Percentiles rank a stretch among this genome's conserved stretches.
Evolutionary conservation across 2,329 filamentous ascomycete species (phyloP).

Genomic region (Thyridium curvatum): DNA sequence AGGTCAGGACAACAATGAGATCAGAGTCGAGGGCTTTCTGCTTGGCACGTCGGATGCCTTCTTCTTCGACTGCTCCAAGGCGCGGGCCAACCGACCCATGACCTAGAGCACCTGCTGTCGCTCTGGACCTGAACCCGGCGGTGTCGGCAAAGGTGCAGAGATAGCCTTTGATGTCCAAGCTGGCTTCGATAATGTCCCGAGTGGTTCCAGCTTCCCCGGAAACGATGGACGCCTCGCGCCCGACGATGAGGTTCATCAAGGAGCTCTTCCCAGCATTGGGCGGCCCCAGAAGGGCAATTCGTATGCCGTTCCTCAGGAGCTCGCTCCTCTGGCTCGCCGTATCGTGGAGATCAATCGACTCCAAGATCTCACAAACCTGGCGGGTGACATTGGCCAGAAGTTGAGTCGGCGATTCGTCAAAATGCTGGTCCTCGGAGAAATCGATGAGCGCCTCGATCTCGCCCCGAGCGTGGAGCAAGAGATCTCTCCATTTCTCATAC

Average conservation of each 20-base stretch:
- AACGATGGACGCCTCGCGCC: constrained; percentile 90
- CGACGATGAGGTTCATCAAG: constrained; percentile 82
- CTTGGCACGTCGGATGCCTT: constrained; percentile 84
- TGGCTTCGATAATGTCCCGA: constrained; percentile 86
- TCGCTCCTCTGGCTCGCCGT: constrained; percentile 76
- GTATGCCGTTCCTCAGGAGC: constrained; percentile 77
- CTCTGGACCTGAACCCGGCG: constrained; percentile 66
- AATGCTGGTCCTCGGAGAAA: constrained; percentile 95
- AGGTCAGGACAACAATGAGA: constrained; percentile 74
- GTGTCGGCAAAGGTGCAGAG: constrained; percentile 94
- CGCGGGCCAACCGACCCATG: constrained; percentile 12
- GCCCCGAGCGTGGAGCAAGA: constrained; percentile 73
- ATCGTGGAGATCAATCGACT: constrained; percentile 62
- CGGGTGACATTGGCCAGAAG: constrained; percentile 63
- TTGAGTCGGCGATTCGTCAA: constrained; percentile 76
- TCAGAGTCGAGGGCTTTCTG: constrained; percentile 77
- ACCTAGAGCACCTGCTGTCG: constrained; percentile 10
- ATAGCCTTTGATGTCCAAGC: constrained; percentile 82
- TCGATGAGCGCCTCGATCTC: constrained; percentile 95
- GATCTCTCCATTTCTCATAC: constrained; percentile 78
- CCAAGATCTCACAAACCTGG: constrained; percentile 56
- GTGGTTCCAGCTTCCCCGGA: constrained; percentile 91
- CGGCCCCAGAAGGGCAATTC: constrained; percentile 78
- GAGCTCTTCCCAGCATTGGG: constrained; percentile 96
- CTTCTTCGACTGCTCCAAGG: constrained; percentile 74